Conservation (phyloP, 2,329 filamentous ascomycete genomes). For the Paecilomyces sp. region DNA sequence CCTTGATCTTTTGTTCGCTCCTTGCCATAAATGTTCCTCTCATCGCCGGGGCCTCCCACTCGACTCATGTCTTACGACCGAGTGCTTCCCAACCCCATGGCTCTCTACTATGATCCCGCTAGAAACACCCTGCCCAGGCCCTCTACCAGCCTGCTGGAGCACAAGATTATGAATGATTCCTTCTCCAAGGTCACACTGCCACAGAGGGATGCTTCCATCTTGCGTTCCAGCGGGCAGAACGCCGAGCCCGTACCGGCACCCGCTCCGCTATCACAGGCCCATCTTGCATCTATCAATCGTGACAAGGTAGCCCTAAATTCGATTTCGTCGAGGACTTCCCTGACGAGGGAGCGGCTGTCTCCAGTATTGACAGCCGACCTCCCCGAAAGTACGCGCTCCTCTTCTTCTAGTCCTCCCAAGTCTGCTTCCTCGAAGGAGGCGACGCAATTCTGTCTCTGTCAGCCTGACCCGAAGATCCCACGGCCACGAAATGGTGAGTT, state of each 20-base stretch:
- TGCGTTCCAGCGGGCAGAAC: background rate
- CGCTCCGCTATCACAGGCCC: conserved; percentile 8
- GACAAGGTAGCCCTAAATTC: conserved; percentile 16
- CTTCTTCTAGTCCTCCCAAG: conserved; percentile 28
- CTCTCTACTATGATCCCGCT: conserved; percentile 33
- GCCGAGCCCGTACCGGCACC: conserved; percentile 3
- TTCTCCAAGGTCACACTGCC: conserved; percentile 10
- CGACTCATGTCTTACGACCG: conserved; percentile 40
- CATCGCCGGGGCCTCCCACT: conserved; percentile 1
- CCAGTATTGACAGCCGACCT: conserved; percentile 15
- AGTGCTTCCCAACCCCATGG: conserved; percentile 38
- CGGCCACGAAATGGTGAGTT: conserved; percentile 62
- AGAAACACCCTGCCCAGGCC: conserved; percentile 24
- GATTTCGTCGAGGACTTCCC: conserved; percentile 7
- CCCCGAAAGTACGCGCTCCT: conserved; percentile 17
- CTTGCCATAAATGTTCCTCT: conserved; percentile 3
- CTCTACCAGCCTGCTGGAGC: conserved; percentile 30
- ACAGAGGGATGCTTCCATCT: background rate
- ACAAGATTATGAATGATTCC: conserved; percentile 35
- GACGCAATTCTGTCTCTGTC: conserved; percentile 60
- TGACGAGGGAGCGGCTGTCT: conserved; percentile 10
- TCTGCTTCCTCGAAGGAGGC: conserved; percentile 30
- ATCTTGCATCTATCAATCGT: conserved; percentile 20
- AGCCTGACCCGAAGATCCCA: conserved; percentile 64
- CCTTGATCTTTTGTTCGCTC: conserved; percentile 6